Conservation (phyloP, 768 basidiomycete genomes). For the Boletales sp. region DNA sequence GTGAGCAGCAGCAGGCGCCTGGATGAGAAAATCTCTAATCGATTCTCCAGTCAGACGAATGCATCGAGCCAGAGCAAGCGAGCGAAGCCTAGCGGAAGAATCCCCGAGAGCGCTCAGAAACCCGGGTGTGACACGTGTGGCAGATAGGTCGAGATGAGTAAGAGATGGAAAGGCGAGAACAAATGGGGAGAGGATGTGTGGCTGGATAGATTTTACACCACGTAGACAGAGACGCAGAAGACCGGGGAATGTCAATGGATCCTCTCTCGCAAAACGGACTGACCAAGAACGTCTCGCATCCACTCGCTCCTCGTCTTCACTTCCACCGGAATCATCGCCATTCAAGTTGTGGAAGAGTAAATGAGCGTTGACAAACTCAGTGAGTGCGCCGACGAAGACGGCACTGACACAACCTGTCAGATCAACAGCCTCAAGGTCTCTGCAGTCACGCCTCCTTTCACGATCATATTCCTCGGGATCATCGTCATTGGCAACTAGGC, state of each 20-base stretch:
- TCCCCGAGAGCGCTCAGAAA: conserved; percentile 65
- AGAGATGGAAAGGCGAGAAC: conserved; percentile 80
- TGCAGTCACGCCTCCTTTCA: conserved; percentile 69
- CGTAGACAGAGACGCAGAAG: conserved; percentile 77
- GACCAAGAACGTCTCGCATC: conserved; percentile 33
- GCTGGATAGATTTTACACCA: conserved; percentile 74
- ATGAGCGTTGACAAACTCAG: conserved; percentile 75
- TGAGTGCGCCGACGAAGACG: conserved; percentile 83
- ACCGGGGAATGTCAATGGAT: conserved; percentile 60
- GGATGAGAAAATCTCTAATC: conserved; percentile 68
- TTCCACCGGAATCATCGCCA: conserved; percentile 44
- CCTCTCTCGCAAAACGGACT: conserved; percentile 37
- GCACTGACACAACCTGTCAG: conserved; percentile 93
- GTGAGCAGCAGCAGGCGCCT: conserved; percentile 57
- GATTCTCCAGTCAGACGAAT: conserved; percentile 77
- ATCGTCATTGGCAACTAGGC: conserved; percentile 42
- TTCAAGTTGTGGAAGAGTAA: conserved; percentile 37
- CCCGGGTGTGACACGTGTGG: conserved; percentile 77
- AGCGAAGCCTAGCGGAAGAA: conserved; percentile 68
- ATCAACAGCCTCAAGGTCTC: conserved; percentile 84
- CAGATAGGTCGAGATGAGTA: conserved; percentile 88
- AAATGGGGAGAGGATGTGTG: conserved; percentile 66
- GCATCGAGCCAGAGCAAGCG: conserved; percentile 84
- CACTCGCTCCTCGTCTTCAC: conserved; percentile 35
- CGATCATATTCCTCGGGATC: conserved; percentile 76